Conservation (phyloP, 1,284 basidiomycete genomes). For the Irpex sp. region DNA sequence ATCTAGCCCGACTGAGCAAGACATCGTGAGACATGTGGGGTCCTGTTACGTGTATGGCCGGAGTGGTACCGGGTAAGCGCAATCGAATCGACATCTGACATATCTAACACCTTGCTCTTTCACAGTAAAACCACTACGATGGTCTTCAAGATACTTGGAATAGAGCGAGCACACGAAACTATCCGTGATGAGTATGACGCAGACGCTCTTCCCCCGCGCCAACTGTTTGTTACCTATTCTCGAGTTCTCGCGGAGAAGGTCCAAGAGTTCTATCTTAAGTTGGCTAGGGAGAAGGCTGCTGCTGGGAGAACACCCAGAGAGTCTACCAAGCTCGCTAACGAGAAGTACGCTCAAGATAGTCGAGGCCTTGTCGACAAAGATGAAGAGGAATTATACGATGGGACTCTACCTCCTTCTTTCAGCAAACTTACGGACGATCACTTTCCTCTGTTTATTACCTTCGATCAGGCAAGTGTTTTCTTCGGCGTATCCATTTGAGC, state of each 20-base stretch:
- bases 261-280: conserved; percentile 69
- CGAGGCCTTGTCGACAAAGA: conserved; percentile 54
- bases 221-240: conserved; percentile 82
- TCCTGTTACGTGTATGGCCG: conserved; percentile 60
- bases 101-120: no score
- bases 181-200: conserved; percentile 1
- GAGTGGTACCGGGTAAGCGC: conserved; percentile 21
- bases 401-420: conserved; percentile 62
- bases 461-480: conserved; percentile 54
- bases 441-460: conserved; percentile 80
- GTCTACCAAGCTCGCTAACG: conserved; percentile 35
- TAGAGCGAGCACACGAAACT: conserved; percentile 57
- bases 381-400: conserved; percentile 52
- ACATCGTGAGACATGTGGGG: conserved; percentile 62
- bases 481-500: conserved; percentile 11
- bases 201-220: conserved; percentile 53
- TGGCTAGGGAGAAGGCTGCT: conserved; percentile 55
- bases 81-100: conserved; percentile 5
- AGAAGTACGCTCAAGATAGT: conserved; percentile 33
- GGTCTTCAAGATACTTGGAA: conserved; percentile 77
- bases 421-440: conserved; percentile 66
- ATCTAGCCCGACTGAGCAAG: conserved; percentile 64
- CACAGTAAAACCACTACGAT: conserved; percentile 80
- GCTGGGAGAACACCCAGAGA: conserved; percentile 47
- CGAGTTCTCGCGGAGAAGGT: conserved; percentile 71